These are phyloP conservation scores for Amauroascus niger DNA, from an alignment of 2,329 filamentous ascomycete species.

Conservation along the genomic window DNA sequence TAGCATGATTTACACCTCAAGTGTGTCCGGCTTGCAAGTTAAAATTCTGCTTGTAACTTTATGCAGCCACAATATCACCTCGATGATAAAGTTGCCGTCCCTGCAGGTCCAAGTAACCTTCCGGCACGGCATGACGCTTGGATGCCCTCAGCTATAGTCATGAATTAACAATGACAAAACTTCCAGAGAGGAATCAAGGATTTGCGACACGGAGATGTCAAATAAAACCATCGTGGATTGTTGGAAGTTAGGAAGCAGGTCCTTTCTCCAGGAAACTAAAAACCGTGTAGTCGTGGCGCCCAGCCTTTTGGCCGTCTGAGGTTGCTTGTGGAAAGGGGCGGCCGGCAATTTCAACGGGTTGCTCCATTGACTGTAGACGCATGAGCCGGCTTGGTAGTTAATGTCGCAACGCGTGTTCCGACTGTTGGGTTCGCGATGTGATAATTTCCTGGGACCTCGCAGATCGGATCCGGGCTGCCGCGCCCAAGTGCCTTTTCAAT, in stretches of 20 bases:
- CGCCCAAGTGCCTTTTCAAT: too few relatives aligned
- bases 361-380: neutral
- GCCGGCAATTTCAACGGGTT: neutral
- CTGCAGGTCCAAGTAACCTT: neutral
- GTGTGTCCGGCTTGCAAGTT: neutral
- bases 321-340: neutral
- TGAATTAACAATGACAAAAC: neutral
- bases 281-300: neutral
- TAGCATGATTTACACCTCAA: neutral
- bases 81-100: neutral
- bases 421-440: neutral
- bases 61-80: slow-evolving; percentile 7
- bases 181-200: neutral
- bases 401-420: neutral
- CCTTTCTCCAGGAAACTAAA: neutral
- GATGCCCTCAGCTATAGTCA: neutral
- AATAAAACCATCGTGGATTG: neutral
- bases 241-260: neutral
- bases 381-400: neutral
- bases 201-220: neutral
- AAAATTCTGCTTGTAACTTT: neutral
- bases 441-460: neutral
- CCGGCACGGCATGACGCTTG: neutral
- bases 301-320: neutral
- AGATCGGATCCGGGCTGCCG: neutral